Percentiles rank a stretch among this genome's conserved stretches.
These are phyloP conservation scores for Penicillium sumatraense DNA, from an alignment of 2,329 filamentous ascomycete genomes.

Conservation along the genomic window DNA sequence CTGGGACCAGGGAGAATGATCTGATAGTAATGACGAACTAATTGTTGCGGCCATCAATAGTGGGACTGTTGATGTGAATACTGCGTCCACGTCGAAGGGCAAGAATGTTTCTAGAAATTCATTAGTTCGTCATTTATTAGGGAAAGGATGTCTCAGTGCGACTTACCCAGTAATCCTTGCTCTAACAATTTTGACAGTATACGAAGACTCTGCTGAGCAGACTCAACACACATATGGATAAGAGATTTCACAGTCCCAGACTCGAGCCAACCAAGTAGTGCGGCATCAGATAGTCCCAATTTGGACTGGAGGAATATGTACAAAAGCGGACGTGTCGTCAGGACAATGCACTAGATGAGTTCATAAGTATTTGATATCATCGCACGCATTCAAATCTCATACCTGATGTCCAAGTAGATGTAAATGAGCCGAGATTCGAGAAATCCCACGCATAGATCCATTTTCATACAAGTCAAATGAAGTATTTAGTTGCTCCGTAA, in stretches of 20 bases:
- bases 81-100: slow-evolving; percentile 50
- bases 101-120: slow-evolving; percentile 53
- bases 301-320: slow-evolving; percentile 44
- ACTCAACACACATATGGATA: slow-evolving; percentile 40
- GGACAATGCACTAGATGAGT: slow-evolving; percentile 38
- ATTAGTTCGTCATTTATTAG: too few relatives aligned
- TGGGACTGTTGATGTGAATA: slow-evolving; percentile 48
- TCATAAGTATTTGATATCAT: background rate
- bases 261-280: slow-evolving; percentile 28
- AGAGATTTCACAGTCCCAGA: slow-evolving; percentile 27
- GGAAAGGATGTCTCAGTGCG: too few relatives aligned
- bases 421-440: slow-evolving; percentile 42
- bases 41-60: slow-evolving; percentile 44
- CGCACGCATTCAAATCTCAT: too few relatives aligned
- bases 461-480: slow-evolving; percentile 38
- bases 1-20: slow-evolving; percentile 31
- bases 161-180: slow-evolving; percentile 38
- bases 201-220: slow-evolving; percentile 41
- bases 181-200: slow-evolving; percentile 39
- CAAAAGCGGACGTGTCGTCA: slow-evolving; percentile 42
- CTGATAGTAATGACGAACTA: slow-evolving; percentile 38
- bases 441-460: slow-evolving; percentile 37
- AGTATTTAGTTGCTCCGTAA: slow-evolving; percentile 41
- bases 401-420: slow-evolving; percentile 43
- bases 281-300: slow-evolving; percentile 21